phyloP scores from a whole-genome alignment of 2,329 filamentous ascomycete genomes.

The Ascochyta clinopodiicola region DNA sequence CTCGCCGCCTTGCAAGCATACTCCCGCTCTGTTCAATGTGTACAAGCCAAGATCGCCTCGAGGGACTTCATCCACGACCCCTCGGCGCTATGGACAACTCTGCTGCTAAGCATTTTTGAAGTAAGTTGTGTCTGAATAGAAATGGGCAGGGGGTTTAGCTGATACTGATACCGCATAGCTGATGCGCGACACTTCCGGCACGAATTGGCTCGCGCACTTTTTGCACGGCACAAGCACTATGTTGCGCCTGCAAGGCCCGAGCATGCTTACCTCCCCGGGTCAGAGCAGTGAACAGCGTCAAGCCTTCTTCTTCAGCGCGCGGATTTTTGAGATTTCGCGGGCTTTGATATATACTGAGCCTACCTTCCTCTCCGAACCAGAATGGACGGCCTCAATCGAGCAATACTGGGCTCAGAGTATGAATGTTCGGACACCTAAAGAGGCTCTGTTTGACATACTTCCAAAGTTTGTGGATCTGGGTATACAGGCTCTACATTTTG shows the following conservation, averaged over 20 bases:
- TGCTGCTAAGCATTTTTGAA: slow-evolving; percentile 36
- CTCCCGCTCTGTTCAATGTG: slow-evolving; percentile 20
- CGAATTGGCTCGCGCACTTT: slow-evolving; percentile 38
- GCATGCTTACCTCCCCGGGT: slow-evolving; percentile 8
- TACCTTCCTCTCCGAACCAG: slow-evolving; percentile 28
- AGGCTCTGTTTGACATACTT: slow-evolving; percentile 36
- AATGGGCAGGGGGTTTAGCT: no score
- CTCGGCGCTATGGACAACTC: slow-evolving; percentile 35
- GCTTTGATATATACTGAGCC: slow-evolving; percentile 34
- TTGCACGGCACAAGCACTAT: slow-evolving; percentile 37
- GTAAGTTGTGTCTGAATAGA: slow-evolving; percentile 8
- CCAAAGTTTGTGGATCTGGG: slow-evolving; percentile 30
- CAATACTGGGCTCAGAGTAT: slow-evolving; percentile 23
- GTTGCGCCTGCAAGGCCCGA: slow-evolving; percentile 28
- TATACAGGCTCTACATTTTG: slow-evolving; percentile 21
- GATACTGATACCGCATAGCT: slow-evolving; percentile 18
- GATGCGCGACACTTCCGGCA: slow-evolving; percentile 36
- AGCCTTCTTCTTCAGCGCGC: slow-evolving; percentile 33
- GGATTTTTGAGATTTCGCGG: slow-evolving; percentile 38
- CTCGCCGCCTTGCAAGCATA: slow-evolving; percentile 28
- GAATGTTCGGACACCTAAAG: slow-evolving; percentile 30
- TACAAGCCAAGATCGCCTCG: slow-evolving; percentile 21
- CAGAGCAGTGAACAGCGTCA: slow-evolving; percentile 16
- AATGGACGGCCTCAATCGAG: slow-evolving; percentile 28
- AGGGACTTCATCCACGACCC: slow-evolving; percentile 19